These are phyloP conservation scores for Botryotinia globosa DNA, from an alignment of 2,329 filamentous ascomycete genomes.

Conservation along the genomic window DNA sequence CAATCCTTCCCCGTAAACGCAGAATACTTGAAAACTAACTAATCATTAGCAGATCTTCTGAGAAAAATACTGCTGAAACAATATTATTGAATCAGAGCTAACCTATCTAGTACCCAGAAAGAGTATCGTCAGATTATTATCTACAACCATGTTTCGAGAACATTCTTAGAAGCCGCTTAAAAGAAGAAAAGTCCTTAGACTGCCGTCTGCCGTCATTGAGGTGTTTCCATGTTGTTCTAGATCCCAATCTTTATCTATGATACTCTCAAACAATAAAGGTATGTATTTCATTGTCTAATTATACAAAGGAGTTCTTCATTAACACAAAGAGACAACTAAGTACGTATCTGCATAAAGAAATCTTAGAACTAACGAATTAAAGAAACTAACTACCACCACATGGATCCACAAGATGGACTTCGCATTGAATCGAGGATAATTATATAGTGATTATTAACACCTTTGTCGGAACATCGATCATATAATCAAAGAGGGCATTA, in stretches of 20 bases:
- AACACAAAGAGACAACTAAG: background rate
- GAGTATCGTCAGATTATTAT: background rate
- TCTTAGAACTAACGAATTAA: background rate
- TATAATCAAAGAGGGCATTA: too few relatives aligned
- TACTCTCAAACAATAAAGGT: background rate
- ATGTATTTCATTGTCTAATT: background rate
- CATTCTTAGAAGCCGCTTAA: background rate
- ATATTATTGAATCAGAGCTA: background rate
- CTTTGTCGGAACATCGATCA: too few relatives aligned
- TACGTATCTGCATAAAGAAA: background rate
- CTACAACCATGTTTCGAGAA: background rate
- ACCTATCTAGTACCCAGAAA: background rate
- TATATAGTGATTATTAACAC: too few relatives aligned
- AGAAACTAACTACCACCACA: too few relatives aligned
- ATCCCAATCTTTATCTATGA: background rate
- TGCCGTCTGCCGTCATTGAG: background rate
- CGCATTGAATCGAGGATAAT: background rate
- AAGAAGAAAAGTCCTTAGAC: background rate
- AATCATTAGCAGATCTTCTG: background rate
- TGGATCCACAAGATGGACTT: too few relatives aligned
- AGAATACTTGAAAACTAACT: background rate
- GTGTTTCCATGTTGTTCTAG: background rate
- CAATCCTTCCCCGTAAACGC: background rate
- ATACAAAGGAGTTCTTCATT: background rate
- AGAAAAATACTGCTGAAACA: background rate